Percentiles rank a stretch among this genome's conserved stretches.
Evolutionary conservation across 164 flowering plant genomes (phyloP).

Genomic region (Tetrastigma voinierianum): DNA sequence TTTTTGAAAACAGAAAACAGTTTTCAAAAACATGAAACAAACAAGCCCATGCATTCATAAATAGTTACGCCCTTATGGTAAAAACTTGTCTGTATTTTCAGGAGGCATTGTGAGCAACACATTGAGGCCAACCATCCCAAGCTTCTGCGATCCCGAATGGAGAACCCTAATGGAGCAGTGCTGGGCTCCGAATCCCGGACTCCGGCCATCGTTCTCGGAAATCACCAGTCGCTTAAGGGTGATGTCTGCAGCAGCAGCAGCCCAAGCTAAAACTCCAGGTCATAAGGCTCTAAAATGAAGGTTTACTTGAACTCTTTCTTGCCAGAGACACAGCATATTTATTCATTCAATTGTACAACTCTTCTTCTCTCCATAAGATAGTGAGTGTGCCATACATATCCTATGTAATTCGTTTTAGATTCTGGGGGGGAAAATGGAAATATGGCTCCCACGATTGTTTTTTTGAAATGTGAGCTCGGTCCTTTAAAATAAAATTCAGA

Average conservation of each 20-base stretch:
- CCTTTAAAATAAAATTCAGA: no score
- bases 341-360: slow-evolving; percentile 21
- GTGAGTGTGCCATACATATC: not conserved
- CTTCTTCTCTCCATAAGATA: not conserved
- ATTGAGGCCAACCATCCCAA: slow-evolving; percentile 69
- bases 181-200: no score
- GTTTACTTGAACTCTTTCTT: no score
- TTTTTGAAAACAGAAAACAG: no score
- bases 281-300: slow-evolving; percentile 30
- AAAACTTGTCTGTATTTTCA: slow-evolving; percentile 14
- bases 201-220: no score
- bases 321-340: not conserved
- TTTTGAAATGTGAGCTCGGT: no score
- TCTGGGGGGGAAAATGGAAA: no score
- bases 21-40: no score
- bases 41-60: not conserved
- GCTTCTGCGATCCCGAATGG: slow-evolving; percentile 72
- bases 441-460: no score
- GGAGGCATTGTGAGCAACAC: slow-evolving; percentile 83
- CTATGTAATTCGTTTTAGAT: no score
- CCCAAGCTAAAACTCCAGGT: slow-evolving; percentile 37
- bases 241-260: slow-evolving; percentile 45
- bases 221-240: slow-evolving; percentile 64
- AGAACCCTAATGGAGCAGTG: slow-evolving; percentile 74
- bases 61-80: not conserved